phyloP scores from a whole-genome alignment of 768 basidiomycete species.

The Tephrocybe sp. region DNA sequence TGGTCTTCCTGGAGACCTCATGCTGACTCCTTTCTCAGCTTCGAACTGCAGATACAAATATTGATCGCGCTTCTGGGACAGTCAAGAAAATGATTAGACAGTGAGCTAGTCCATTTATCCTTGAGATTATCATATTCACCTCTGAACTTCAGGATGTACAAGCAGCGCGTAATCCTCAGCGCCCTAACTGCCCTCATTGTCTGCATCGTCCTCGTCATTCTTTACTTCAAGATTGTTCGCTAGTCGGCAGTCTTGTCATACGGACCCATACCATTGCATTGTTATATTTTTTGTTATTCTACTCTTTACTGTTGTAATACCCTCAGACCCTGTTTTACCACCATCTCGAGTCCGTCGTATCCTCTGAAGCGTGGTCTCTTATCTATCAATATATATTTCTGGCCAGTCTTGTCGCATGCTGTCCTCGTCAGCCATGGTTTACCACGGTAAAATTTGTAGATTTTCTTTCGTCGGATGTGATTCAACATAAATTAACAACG shows the following conservation, averaged over 20 bases:
- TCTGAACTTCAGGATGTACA: slow-evolving; percentile 80
- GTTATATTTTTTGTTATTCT: neutral
- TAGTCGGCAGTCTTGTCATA: neutral
- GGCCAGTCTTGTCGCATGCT: too few relatives aligned
- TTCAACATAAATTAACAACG: too few relatives aligned
- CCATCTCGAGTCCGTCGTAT: too few relatives aligned
- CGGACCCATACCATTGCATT: neutral
- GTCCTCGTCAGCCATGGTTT: too few relatives aligned
- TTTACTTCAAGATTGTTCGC: slow-evolving; percentile 56
- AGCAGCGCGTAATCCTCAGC: slow-evolving; percentile 79
- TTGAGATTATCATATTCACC: too few relatives aligned
- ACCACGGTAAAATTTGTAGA: too few relatives aligned
- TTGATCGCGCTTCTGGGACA: slow-evolving; percentile 86
- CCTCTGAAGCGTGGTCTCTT: too few relatives aligned
- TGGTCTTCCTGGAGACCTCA: too few relatives aligned
- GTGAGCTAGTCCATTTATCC: slow-evolving; percentile 44
- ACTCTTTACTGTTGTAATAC: too few relatives aligned
- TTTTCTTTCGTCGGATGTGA: too few relatives aligned
- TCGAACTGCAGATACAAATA: slow-evolving; percentile 74
- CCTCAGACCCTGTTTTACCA: too few relatives aligned
- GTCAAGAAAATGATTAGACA: slow-evolving; percentile 90
- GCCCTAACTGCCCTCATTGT: slow-evolving; percentile 80
- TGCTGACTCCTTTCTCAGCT: slow-evolving; percentile 45
- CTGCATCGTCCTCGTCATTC: slow-evolving; percentile 67
- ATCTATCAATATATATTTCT: too few relatives aligned